These are phyloP conservation scores for Eucalyptus cladocalyx DNA, from an alignment of 345 rosid genomes.

Conservation along the genomic window DNA sequence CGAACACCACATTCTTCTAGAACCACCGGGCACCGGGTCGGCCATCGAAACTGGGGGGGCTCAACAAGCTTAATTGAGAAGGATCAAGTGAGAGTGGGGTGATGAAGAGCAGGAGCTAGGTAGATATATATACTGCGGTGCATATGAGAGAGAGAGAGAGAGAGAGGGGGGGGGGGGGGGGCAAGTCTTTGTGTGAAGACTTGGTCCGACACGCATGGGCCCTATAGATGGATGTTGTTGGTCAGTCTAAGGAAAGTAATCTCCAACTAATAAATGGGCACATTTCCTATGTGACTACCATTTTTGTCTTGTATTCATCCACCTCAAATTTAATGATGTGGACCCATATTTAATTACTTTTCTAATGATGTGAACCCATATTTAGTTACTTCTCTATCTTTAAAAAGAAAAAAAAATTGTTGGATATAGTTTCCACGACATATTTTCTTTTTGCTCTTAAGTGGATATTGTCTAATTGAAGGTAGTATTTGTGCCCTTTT, in stretches of 20 bases:
- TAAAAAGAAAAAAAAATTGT: background rate
- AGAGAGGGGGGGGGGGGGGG: background rate
- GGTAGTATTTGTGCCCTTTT: no score
- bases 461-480: no score
- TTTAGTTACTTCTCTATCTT: background rate
- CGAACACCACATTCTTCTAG: constrained; percentile 50
- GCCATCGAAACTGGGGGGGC: background rate
- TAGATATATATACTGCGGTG: background rate
- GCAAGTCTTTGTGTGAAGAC: background rate
- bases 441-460: background rate
- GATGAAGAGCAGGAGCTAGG: background rate
- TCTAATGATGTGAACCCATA: background rate
- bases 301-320: background rate
- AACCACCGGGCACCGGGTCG: background rate
- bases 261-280: background rate
- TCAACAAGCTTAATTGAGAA: background rate
- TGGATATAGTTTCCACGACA: background rate
- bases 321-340: background rate
- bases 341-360: background rate
- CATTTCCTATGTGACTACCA: background rate
- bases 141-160: background rate
- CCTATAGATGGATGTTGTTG: background rate
- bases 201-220: background rate
- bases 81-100: background rate
- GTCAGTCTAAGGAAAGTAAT: background rate